Evolutionary conservation across 208 protist species (phyloP).

Genomic region (Leishmania lainsoni): DNA sequence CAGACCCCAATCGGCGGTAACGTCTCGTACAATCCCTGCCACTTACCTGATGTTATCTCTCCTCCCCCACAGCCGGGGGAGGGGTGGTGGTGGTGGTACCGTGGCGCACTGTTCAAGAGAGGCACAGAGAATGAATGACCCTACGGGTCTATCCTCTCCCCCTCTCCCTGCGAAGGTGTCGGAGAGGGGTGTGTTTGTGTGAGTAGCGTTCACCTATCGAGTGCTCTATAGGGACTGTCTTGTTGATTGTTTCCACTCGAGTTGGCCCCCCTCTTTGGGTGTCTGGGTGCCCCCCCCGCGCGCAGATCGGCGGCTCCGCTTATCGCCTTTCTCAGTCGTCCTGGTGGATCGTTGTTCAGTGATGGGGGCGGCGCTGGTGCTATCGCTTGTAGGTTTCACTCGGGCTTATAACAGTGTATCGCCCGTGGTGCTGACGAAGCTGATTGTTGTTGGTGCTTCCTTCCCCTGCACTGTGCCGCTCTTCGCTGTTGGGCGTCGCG

Average conservation of each 20-base stretch:
- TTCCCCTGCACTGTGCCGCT: not conserved
- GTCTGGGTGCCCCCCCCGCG: not conserved
- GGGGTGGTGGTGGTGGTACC: not conserved
- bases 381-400: not conserved
- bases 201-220: not conserved
- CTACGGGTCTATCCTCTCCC: not conserved
- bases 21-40: not conserved
- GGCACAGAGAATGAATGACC: not conserved
- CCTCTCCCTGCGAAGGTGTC: not conserved
- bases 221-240: not conserved
- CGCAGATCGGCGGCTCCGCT: not conserved
- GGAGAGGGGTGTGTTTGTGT: not conserved
- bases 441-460: not conserved
- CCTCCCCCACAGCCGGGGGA: not conserved
- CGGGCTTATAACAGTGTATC: not conserved
- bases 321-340: not conserved
- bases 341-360: not conserved
- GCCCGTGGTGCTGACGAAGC: not conserved
- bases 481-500: not conserved
- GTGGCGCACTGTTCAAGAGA: not conserved
- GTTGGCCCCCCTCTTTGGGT: not conserved
- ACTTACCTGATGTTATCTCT: not conserved
- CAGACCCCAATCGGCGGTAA: not conserved
- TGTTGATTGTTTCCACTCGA: not conserved
- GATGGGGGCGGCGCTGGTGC: not conserved